Percentiles rank a stretch among this genome's conserved stretches.
Evolutionary conservation across 441 rosid genomes (phyloP).

Genomic region (Viola pubescens): DNA sequence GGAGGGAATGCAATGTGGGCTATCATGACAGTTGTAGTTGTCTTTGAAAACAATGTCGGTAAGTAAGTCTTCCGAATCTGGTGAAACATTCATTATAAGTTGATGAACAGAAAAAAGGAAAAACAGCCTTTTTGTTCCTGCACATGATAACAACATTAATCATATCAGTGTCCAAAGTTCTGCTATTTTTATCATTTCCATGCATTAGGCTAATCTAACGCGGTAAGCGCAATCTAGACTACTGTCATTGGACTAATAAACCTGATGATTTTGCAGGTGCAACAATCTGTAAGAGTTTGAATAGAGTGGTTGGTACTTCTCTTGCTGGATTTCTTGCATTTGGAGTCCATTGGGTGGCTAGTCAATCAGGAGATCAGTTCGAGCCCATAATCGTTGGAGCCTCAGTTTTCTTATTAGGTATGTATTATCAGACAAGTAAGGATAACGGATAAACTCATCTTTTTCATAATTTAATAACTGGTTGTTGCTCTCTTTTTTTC

Average conservation of each 20-base stretch:
- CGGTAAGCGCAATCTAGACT: too few relatives aligned
- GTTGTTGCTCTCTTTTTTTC: too few relatives aligned
- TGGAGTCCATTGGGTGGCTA: constrained; percentile 60
- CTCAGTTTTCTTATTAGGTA: constrained; percentile 66
- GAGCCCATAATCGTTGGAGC: constrained; percentile 60
- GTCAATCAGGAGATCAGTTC: constrained; percentile 38
- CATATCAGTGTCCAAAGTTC: too few relatives aligned
- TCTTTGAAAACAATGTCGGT: constrained; percentile 77
- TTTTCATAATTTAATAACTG: too few relatives aligned
- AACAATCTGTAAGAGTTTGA: constrained; percentile 58
- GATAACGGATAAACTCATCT: too few relatives aligned
- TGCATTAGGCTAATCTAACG: too few relatives aligned
- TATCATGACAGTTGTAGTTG: constrained; percentile 75
- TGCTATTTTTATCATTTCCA: too few relatives aligned
- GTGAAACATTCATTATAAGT: too few relatives aligned
- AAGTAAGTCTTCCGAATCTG: constrained; percentile 29
- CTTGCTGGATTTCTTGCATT: constrained; percentile 60
- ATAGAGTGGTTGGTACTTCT: constrained; percentile 57
- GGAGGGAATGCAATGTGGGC: constrained; percentile 87
- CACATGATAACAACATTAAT: too few relatives aligned
- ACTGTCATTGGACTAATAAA: too few relatives aligned
- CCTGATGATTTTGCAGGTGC: constrained; percentile 72
- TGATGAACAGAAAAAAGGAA: too few relatives aligned
- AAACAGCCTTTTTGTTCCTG: too few relatives aligned
- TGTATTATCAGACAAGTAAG: background rate